phyloP scores from a whole-genome alignment of 2,329 filamentous ascomycete genomes.

The Scleromitrula shiraiana region DNA sequence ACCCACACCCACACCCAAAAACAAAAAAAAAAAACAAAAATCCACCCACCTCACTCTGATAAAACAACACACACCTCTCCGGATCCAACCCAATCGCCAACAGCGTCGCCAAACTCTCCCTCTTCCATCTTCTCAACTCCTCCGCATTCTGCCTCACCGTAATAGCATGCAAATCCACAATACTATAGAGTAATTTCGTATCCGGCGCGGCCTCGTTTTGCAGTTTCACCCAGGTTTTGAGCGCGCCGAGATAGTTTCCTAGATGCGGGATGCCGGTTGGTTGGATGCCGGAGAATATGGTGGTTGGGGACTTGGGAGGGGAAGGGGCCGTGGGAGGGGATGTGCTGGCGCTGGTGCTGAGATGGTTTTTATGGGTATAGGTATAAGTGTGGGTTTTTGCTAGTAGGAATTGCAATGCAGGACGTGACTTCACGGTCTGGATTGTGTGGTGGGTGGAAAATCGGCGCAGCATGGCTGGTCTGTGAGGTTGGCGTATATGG shows the following conservation, averaged over 20 bases:
- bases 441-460: neutral
- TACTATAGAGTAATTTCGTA: conserved; percentile 68
- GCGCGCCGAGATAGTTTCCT: conserved; percentile 88
- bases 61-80: conserved; percentile 69
- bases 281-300: conserved; percentile 94
- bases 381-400: too few relatives aligned
- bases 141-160: conserved; percentile 63
- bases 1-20: neutral
- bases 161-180: conserved; percentile 92
- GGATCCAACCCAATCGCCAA: conserved; percentile 80
- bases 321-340: neutral
- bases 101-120: conserved; percentile 70
- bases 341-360: neutral
- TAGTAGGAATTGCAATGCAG: neutral
- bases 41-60: conserved; percentile 63
- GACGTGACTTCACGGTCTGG: conserved; percentile 9
- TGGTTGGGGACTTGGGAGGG: conserved; percentile 24
- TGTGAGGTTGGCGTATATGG: neutral
- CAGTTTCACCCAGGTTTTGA: conserved; percentile 76
- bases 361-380: neutral
- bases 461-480: neutral
- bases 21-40: neutral
- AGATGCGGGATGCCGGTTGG: conserved; percentile 90
- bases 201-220: conserved; percentile 54
- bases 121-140: conserved; percentile 55